Evolutionary conservation across 73 alveolate species (phyloP), one percentile per base, ranked within the genome.

Genomic region (Paramecium sonneborni): DNA sequence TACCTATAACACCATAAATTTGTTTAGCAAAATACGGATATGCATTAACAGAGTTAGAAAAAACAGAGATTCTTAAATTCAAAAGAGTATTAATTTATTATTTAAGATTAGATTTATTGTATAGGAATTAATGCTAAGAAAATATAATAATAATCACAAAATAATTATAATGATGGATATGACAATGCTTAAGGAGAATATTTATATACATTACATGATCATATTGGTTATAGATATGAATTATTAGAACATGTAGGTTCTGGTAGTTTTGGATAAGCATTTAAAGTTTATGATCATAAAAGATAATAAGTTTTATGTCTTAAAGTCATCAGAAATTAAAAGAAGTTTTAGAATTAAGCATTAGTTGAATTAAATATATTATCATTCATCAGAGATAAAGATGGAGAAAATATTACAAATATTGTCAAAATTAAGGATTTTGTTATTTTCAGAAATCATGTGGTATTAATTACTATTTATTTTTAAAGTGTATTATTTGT

Each of bases 401-500:
- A 92, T 69, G 92, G 58, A 46, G 82, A 92, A 76, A 92, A 92
- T 39, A 35, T 69, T 11, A 84, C 92, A 12, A 92, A 92, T 55
- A 85, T 92, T n/a, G 93, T 92, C 9, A 92, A 92, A 46, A 92
- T 92, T 2, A 92, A 92, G 28, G 92, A 92, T 57, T 92, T 84
- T 79, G 85, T 79, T 0, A 56, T 79, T 2, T 92, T 92, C 21
- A 92, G 95, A 57, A 92, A 85, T 57, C 95, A 92, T 30, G 92
- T 92, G 91, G 94, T 88, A 86, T 85, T 28, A 69, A 8, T 15
- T 20, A 12, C 20, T 24, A 41, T 26, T 26, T 52, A 52, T 52
- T n/a, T 52, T 34, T 46, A 20, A 28, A 88, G 94, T 96, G 99
- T 34, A 92, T 96, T 14, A 67, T 95, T 7, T 95, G 95, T 57